phyloP scores from a whole-genome alignment of 164 flowering plant species.

The Dillenia turbinata region DNA sequence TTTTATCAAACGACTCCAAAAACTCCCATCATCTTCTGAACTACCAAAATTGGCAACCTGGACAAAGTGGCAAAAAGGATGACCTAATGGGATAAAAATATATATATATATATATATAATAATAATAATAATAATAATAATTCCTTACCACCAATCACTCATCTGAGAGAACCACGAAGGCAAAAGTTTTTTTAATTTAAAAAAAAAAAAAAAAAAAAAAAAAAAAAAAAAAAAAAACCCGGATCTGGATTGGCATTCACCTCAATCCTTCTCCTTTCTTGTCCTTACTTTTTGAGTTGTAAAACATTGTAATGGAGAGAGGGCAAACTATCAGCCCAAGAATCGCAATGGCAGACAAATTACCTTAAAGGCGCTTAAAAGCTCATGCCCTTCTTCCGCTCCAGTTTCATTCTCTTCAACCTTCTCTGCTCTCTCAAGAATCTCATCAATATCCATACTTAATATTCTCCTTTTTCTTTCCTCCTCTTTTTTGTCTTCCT shows the following conservation, averaged over 20 bases:
- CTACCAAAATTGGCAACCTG: slow-evolving; percentile 91
- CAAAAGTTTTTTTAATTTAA: neutral
- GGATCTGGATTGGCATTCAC: too few species aligned
- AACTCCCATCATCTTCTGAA: slow-evolving; percentile 92
- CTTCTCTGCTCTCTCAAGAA: slow-evolving; percentile 98
- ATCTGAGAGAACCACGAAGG: slow-evolving; percentile 1
- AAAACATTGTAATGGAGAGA: too few species aligned
- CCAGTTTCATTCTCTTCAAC: slow-evolving; percentile 79
- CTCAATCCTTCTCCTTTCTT: too few species aligned
- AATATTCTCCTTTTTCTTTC: slow-evolving; percentile 84
- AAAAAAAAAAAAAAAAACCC: too few species aligned
- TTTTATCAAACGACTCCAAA: slow-evolving; percentile 99
- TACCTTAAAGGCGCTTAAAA: slow-evolving; percentile 93
- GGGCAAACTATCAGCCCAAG: too few species aligned
- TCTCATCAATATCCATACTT: slow-evolving; percentile 96
- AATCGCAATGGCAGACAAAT: neutral
- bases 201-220: too few species aligned
- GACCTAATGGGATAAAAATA: neutral
- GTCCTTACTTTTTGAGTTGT: too few species aligned
- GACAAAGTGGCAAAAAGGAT: slow-evolving; percentile 6
- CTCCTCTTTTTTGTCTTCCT: slow-evolving; percentile 95
- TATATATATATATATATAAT: too few species aligned
- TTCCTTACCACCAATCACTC: neutral
- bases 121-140: too few species aligned
- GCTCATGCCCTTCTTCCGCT: slow-evolving; percentile 66